These are phyloP conservation scores for Leptodermis oblonga DNA, from an alignment of 257 asterid species.

Conservation along the genomic window DNA sequence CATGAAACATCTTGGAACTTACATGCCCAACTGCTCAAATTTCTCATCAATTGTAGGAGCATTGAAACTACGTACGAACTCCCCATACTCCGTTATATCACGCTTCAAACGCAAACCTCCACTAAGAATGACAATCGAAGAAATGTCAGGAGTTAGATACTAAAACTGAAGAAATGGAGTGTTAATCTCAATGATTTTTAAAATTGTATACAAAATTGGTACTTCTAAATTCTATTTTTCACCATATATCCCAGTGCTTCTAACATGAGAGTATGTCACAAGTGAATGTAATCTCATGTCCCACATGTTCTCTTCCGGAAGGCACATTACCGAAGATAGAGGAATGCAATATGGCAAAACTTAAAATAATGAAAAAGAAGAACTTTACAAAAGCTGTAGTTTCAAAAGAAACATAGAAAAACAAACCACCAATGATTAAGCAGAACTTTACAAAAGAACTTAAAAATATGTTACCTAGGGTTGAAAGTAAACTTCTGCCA, in stretches of 20 bases:
- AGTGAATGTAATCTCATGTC: not conserved
- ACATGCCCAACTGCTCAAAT: slow-evolving; percentile 94
- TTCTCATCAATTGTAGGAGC: slow-evolving; percentile 98
- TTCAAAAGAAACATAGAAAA: not conserved
- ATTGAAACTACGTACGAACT: slow-evolving; percentile 90
- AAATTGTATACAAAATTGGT: too few relatives aligned
- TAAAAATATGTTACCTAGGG: slow-evolving; percentile 59
- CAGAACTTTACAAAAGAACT: not conserved
- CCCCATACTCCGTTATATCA: slow-evolving; percentile 97
- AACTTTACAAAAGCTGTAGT: not conserved
- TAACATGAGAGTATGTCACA: not conserved
- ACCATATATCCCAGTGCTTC: not conserved
- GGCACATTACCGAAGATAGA: not conserved
- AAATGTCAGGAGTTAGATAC: not conserved
- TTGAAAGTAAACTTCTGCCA: slow-evolving; percentile 97
- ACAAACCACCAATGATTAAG: too few relatives aligned
- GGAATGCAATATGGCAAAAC: not conserved
- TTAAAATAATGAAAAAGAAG: not conserved
- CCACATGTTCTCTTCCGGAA: not conserved
- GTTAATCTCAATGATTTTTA: too few relatives aligned
- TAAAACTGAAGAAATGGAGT: slow-evolving; percentile 2
- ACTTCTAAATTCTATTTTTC: not conserved
- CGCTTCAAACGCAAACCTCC: slow-evolving; percentile 99
- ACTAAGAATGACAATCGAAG: slow-evolving; percentile 36
- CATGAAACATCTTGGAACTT: slow-evolving; percentile 31